Evolutionary conservation across 2,329 filamentous ascomycete species (phyloP).

Genomic region (Elsinoe arachidis): DNA sequence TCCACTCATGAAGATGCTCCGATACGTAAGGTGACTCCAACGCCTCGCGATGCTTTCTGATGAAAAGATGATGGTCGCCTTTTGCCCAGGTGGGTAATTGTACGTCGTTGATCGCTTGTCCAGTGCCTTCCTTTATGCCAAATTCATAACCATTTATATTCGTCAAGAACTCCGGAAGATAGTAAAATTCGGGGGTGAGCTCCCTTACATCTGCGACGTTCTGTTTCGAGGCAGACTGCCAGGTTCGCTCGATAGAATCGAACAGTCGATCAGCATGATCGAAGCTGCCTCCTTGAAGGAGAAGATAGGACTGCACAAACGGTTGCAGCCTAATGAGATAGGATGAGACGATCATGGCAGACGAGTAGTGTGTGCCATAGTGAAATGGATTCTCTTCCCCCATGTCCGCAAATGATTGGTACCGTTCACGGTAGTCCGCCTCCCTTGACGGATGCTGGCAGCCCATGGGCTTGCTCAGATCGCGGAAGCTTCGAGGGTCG

Average conservation of each 20-base stretch:
- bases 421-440: conserved; percentile 71
- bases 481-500: conserved; percentile 76
- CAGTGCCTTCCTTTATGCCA: conserved; percentile 72
- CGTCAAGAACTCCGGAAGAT: conserved; percentile 85
- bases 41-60: conserved; percentile 90
- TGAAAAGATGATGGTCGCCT: conserved; percentile 89
- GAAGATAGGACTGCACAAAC: conserved; percentile 89
- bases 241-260: conserved; percentile 83
- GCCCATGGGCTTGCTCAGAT: conserved; percentile 93
- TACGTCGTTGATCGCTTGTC: conserved; percentile 73
- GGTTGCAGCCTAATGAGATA: conserved; percentile 92
- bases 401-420: conserved; percentile 83
- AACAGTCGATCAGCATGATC: conserved; percentile 94
- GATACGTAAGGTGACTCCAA: conserved; percentile 90
- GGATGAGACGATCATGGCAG: conserved; percentile 95
- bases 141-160: conserved; percentile 95
- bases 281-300: conserved; percentile 91
- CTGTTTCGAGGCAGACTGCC: conserved; percentile 78
- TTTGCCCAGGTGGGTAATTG: conserved; percentile 94
- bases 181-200: conserved; percentile 95
- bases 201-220: conserved; percentile 94
- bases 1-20: conserved; percentile 84
- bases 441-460: conserved; percentile 72
- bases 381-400: conserved; percentile 78
- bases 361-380: conserved; percentile 97